Base-by-base conservation (phyloP, 441 rosid genomes). In the Populus hybrid region DNA sequence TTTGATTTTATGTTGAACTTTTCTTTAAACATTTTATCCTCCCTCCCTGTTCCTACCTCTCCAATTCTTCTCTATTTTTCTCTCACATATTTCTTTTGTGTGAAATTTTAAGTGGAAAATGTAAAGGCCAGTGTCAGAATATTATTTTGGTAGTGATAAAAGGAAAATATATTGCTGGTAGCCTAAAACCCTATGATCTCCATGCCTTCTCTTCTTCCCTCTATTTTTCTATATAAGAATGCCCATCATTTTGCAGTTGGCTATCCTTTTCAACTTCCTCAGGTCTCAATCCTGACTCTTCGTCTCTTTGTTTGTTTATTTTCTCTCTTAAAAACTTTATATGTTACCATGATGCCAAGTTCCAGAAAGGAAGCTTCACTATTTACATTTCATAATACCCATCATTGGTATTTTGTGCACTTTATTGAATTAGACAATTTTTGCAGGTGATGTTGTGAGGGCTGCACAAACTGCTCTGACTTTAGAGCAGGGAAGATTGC, bases 401-500 rank as follows among this genome's bases (percentile, higher is more conserved):
- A 14, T 50, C 19, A 50, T 50, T 0, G 2, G 57, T 50, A 50
- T 16, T 50, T 67, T 79, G 18, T 5, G 40, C 63, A 70, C 50
- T 79, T 59, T 12, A 70, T 40, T 76, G 26, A 78, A 11, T 34
- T 73, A 75, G 75, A 59, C 81, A 82, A 75, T 73, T 79, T 77
- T 24, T 82, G 74, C 81, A 89, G 97, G 84, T 79, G 81, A 78
- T 69, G 76, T 82, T 76, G 72, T 89, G 67, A 93, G 88, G 86
- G 97, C 88, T 79, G 84, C 97, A 61, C 83, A 86, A 84, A 87
- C 81, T 81, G 94, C 92, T 82, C 83, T 92, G 80, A 82, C 73
- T 38, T 65, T 88, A 80, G 98, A 94, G 90, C 86, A 83, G 81
- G 85, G 73, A 83, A 91, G 95, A 82, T 85, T 87, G 38, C 80